Evolutionary conservation across 495 filamentous ascomycete genomes (phyloP), one percentile per base, ranked within the genome.

Genomic region (Bryoglossum gracile): DNA sequence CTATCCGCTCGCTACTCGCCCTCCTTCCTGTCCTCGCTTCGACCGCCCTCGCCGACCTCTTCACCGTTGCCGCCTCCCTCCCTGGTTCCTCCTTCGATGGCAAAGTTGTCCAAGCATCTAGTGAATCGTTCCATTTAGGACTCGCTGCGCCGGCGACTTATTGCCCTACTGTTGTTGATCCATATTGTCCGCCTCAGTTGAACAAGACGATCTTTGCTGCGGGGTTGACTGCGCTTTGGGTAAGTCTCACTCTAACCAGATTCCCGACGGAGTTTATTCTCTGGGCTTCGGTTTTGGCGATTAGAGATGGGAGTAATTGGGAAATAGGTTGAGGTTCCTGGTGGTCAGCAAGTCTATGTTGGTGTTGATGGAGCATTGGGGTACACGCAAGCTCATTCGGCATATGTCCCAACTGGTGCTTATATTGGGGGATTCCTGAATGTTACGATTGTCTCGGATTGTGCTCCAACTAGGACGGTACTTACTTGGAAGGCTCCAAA

Each of bases 331-430:
- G 58, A 69, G 48, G 83, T 87, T 16, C 81, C 83, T n/a, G 82
- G 82, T 36, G 83, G 83, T 16, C 82, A 86, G 55, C 65, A 68
- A 50, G 70, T 79, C 64, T 88, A 83, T 62, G 68, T 86, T 26
- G 62, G 56, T 14, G 65, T 73, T 3, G 58, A 67, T 19, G 83
- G 82, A 40, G 68, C 74, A 21, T 60, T 87, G 24, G 65, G 60
- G 43, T 86, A 75, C 70, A 82, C 80, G 2, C 66, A 65, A 42
- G 75, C 81, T 1, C 82, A 86, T 64, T 81, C 76, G 3, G 71
- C 68, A 4, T 70, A 55, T 54, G 72, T 78, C n/a, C 81, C 81
- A 0, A 32, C 65, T 0, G 80, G 78, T 6, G 73, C 77, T 39
- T 53, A 67, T 11, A 51, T 53, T 16, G 72, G 68, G 1, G 70